phyloP scores from a whole-genome alignment of 371 early-diverging fungal species.

The Phascolomyces articulosus region DNA sequence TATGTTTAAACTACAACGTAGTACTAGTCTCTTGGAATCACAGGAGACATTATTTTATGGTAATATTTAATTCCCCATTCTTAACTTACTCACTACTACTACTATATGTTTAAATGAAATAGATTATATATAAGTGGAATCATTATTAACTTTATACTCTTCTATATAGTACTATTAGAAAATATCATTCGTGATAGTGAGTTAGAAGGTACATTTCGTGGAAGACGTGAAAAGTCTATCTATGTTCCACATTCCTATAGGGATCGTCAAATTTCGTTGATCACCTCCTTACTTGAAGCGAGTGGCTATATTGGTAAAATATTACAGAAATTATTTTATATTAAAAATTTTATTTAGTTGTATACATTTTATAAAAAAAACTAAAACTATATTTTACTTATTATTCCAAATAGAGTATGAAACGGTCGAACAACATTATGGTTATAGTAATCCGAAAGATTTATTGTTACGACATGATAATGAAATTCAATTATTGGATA shows the following conservation, averaged over 20 bases:
- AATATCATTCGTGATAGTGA: slow-evolving; percentile 1
- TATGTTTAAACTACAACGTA: slow-evolving; percentile 22
- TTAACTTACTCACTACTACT: too few species aligned
- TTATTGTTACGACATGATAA: slow-evolving; percentile 18
- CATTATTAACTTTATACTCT: too few species aligned
- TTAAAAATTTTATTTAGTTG: too few species aligned
- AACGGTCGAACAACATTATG: slow-evolving; percentile 23
- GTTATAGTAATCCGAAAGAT: slow-evolving; percentile 23
- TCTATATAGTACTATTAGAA: not conserved
- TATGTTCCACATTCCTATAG: slow-evolving; percentile 30
- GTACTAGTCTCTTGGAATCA: slow-evolving; percentile 7
- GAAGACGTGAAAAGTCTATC: slow-evolving; percentile 24
- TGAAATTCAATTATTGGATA: slow-evolving; percentile 23
- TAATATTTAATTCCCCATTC: slow-evolving; percentile 14
- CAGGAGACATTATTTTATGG: slow-evolving; percentile 29
- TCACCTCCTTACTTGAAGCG: slow-evolving; percentile 26
- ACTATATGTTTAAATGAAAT: too few species aligned
- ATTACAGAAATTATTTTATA: too few species aligned
- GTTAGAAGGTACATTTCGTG: slow-evolving; percentile 20
- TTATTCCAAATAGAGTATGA: slow-evolving; percentile 19
- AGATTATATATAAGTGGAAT: too few species aligned
- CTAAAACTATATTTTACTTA: not conserved
- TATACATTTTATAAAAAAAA: too few species aligned
- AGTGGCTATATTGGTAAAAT: slow-evolving; percentile 31
- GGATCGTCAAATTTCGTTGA: slow-evolving; percentile 24